Evolutionary conservation across 2,329 filamentous ascomycete species (phyloP), one percentile per base, ranked within the genome.

Genomic region (Plectosphaerella plurivora): DNA sequence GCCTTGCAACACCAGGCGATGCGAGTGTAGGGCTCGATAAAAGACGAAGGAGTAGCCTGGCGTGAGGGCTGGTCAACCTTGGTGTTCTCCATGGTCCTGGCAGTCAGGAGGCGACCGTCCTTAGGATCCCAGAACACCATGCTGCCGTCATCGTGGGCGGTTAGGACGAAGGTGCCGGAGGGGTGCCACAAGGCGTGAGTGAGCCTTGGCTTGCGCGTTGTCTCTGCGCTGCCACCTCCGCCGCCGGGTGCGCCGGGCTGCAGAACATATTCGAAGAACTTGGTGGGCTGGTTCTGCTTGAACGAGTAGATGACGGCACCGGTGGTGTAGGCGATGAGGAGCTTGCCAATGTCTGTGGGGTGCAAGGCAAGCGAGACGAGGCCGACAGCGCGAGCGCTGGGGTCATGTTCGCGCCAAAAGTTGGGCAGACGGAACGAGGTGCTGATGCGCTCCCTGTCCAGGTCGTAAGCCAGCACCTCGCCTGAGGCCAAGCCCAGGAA

Each of bases 41-140:
- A 70, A 15, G 77, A 77, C 42, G 84, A 73, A 1, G 75, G 76
- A 1, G 76, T 77, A 4, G 78, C 70, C 1, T 72, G 61, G 14
- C 75, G 66, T 0, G 77, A 77, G 3, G 87, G 84, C 56, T 86
- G 81, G 60, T 97, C 82, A 51, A 97, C 75, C 60, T 89, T 82
- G 4, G 81, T 82, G 52, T 90, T 83, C 51, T 86, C 82, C 33
- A 97, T 69, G 1, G 89, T 96, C 60, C 94, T 79, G 4, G 93
- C 92, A 76, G 91, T 84, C 7, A 99, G 73, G 37, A 96, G 74
- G 52, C 89, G 84, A 8, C 90, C 91, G 64, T 97, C 93, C 62
- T 91, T 95, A 1, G 88, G 76, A 67, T 99, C 94, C 92, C 93
- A 99, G 60, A 97, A 88, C 0, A 96, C 93, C 46, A 99, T 74